These are phyloP conservation scores for Chalciporus sphaerocephalus DNA, from an alignment of 768 basidiomycete species.

Conservation along the genomic window DNA sequence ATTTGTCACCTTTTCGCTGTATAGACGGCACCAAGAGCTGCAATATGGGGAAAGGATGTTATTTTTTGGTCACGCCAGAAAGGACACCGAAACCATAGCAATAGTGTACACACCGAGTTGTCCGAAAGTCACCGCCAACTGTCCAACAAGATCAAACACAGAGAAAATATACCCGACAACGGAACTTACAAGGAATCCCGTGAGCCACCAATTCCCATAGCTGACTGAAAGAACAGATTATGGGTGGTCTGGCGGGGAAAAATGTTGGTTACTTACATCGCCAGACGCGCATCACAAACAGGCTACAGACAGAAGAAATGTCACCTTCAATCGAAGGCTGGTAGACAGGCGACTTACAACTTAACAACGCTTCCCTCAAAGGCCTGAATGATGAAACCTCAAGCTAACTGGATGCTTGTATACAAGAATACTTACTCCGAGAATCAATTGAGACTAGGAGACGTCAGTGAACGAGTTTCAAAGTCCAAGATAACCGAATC, in stretches of 20 bases:
- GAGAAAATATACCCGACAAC: background rate
- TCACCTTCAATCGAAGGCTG: background rate
- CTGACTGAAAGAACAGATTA: constrained; percentile 41
- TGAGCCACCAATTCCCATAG: constrained; percentile 45
- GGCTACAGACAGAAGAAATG: constrained; percentile 28
- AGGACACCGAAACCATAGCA: background rate
- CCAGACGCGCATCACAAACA: constrained; percentile 60
- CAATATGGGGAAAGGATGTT: constrained; percentile 2
- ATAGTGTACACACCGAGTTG: constrained; percentile 43
- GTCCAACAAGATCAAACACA: constrained; percentile 1
- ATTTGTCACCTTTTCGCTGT: constrained; percentile 40
- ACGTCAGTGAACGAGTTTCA: constrained; percentile 1
- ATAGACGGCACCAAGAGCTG: constrained; percentile 42
- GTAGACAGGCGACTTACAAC: constrained; percentile 36
- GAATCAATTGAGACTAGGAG: constrained; percentile 41
- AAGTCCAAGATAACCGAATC: constrained; percentile 4
- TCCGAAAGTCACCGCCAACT: constrained; percentile 46
- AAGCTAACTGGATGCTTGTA: constrained; percentile 1
- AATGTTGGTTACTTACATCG: constrained; percentile 42
- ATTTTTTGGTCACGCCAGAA: background rate
- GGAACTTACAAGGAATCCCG: constrained; percentile 41
- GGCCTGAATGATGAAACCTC: constrained; percentile 32
- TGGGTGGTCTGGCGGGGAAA: background rate
- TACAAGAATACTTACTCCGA: constrained; percentile 29
- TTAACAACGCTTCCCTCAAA: constrained; percentile 56